Percentiles rank a stretch among this genome's conserved stretches.
Conservation (phyloP, 179 eudicot genomes). For the Beta lomatogona region DNA sequence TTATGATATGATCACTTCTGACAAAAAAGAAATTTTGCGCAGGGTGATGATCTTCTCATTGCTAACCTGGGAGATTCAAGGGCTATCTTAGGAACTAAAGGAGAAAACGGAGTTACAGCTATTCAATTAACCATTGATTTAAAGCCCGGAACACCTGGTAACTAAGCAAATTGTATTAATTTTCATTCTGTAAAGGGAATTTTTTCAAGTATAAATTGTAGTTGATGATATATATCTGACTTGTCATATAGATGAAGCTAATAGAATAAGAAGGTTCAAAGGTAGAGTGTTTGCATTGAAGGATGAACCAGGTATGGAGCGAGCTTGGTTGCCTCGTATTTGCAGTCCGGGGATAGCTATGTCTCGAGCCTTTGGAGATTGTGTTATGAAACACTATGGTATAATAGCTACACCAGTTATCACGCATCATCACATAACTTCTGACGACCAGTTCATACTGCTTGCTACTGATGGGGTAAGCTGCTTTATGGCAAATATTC, state of each 20-base stretch:
- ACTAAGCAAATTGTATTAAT: background rate
- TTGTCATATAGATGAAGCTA: conserved; percentile 59
- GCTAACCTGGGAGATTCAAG: conserved; percentile 97
- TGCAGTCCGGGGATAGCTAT: conserved; percentile 81
- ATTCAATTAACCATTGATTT: conserved; percentile 83
- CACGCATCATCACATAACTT: conserved; percentile 58
- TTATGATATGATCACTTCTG: background rate
- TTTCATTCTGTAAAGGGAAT: too few species aligned
- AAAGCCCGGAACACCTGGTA: conserved; percentile 95
- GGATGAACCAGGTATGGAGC: conserved; percentile 77
- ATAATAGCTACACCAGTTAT: conserved; percentile 73
- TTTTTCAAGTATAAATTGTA: too few species aligned
- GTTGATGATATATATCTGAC: too few species aligned
- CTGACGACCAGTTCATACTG: conserved; percentile 59
- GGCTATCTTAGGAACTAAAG: conserved; percentile 84
- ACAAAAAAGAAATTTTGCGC: conserved; percentile 12
- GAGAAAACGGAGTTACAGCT: conserved; percentile 54
- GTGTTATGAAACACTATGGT: conserved; percentile 72
- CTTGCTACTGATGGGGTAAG: conserved; percentile 86
- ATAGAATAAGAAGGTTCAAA: conserved; percentile 61
- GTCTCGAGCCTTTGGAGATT: conserved; percentile 85
- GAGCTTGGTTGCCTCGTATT: conserved; percentile 83
- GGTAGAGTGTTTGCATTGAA: conserved; percentile 84
- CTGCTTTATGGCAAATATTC: background rate
- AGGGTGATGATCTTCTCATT: conserved; percentile 79